Base-by-base conservation (phyloP, 1,284 basidiomycete species). In the Paramarasmius palmivorus region DNA sequence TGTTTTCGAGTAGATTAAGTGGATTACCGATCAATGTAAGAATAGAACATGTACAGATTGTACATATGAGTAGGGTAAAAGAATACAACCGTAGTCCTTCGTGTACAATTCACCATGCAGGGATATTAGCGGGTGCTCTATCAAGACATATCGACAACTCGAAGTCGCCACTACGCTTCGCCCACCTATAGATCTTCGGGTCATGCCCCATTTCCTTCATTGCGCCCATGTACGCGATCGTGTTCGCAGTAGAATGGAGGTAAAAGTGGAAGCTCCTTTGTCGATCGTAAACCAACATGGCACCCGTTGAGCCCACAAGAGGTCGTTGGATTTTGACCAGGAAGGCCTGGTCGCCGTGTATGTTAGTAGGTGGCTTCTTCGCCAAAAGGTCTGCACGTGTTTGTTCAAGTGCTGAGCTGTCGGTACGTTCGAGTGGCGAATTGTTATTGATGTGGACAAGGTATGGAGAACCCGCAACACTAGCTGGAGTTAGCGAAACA, bases 301-400 rank as follows among this genome's bases (percentile, higher is more conserved):
- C 46, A 1, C 63, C 32, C 10, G 29, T 40, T 10, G 60, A 55
- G 12, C 46, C 52, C 3, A 54, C 25, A 5, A 58, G 20, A 8
- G 63, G 51, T 25, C 64, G 59, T 53, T 78, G 75, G 32, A 78
- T 63, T 56, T 78, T 79, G 56, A 75, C 63, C 17, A 78, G 62
- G 63, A 77, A 77, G 1, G 63, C 59, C 23, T 65, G 67, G 9
- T 68, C 63, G 9, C 65, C 67, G 55, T 74, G 70, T 8, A 69
- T 61, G 57, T 76, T 71, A 3, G 65, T 63, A 4, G 65, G 65
- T 12, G 62, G 7, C 15, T 19, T n/a, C n/a, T n/a, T n/a, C n/a
- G n/a, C n/a, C n/a, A n/a, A n/a, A n/a, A n/a, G n/a, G n/a, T n/a
- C n/a, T n/a, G n/a, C n/a, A n/a, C n/a, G n/a, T n/a, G n/a, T n/a